These are phyloP conservation scores for Trametes versicolor DNA, from an alignment of 1,284 basidiomycete species.

Conservation along the genomic window DNA sequence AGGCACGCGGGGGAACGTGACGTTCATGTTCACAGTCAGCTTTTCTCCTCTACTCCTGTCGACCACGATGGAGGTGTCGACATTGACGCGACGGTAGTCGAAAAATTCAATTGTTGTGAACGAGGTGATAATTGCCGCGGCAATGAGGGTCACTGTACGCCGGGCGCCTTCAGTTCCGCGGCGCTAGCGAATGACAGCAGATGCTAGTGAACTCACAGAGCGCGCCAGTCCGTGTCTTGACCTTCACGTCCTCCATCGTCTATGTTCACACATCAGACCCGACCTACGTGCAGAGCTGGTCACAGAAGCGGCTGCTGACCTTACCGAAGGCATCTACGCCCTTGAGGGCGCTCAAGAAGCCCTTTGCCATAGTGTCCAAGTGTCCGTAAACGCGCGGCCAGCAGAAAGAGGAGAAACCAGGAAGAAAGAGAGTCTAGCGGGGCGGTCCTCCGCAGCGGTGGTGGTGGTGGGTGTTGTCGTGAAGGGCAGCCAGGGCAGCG, in stretches of 20 bases:
- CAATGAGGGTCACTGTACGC: slow-evolving; percentile 86
- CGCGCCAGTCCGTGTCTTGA: slow-evolving; percentile 94
- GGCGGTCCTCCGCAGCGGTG: slow-evolving; percentile 28
- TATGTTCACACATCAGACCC: slow-evolving; percentile 45
- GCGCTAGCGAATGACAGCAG: not conserved
- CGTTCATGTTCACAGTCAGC: slow-evolving; percentile 90
- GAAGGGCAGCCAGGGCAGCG: slow-evolving; percentile 12
- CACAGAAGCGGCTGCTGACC: slow-evolving; percentile 55
- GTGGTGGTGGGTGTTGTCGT: slow-evolving; percentile 37
- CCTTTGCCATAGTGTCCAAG: slow-evolving; percentile 64
- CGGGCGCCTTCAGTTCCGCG: not conserved
- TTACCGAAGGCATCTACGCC: slow-evolving; percentile 98
- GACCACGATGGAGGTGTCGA: slow-evolving; percentile 92
- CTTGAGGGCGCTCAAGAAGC: slow-evolving; percentile 77
- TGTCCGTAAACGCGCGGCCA: slow-evolving; percentile 42
- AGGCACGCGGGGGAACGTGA: slow-evolving; percentile 97
- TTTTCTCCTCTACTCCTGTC: slow-evolving; percentile 96
- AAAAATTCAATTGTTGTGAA: slow-evolving; percentile 95
- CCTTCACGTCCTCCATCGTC: slow-evolving; percentile 98
- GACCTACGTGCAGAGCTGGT: not conserved
- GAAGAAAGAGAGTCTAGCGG: slow-evolving; percentile 39
- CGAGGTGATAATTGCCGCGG: slow-evolving; percentile 90
- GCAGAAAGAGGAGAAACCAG: slow-evolving; percentile 36
- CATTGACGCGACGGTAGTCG: slow-evolving; percentile 89
- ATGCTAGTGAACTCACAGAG: slow-evolving; percentile 66